Evolutionary conservation across 106 monocot genomes (phyloP).

Genomic region (Apostasia shenzhenica): DNA sequence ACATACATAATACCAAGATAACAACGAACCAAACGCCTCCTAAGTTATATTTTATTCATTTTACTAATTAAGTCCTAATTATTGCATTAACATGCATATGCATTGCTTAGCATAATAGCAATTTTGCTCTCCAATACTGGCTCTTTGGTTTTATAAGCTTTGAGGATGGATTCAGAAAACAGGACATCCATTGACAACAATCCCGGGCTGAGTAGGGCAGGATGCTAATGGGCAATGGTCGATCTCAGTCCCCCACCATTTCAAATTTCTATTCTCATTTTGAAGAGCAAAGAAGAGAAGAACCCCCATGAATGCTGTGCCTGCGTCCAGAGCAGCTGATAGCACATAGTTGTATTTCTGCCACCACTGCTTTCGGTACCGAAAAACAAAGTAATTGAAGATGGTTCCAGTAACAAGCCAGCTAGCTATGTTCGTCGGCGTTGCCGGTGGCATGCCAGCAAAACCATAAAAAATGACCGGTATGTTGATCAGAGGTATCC

Average conservation of each 20-base stretch:
- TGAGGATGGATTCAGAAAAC: constrained; percentile 24
- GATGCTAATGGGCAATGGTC: constrained; percentile 85
- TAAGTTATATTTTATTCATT: too few species aligned
- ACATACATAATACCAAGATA: too few species aligned
- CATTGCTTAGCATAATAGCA: too few species aligned
- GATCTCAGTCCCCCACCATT: constrained; percentile 76
- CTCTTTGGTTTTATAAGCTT: too few species aligned
- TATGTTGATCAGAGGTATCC: constrained; percentile 80
- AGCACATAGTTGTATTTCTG: constrained; percentile 84
- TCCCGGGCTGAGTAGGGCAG: constrained; percentile 71
- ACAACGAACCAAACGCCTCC: too few species aligned
- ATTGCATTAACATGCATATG: too few species aligned
- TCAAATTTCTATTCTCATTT: constrained; percentile 40
- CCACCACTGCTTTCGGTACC: constrained; percentile 74
- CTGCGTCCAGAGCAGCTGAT: constrained; percentile 78
- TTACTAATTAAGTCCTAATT: too few species aligned
- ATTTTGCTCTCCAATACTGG: too few species aligned
- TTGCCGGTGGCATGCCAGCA: constrained; percentile 90
- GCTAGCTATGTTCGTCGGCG: constrained; percentile 88
- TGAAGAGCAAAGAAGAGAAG: constrained; percentile 74
- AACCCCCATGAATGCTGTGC: constrained; percentile 89
- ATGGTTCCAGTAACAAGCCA: constrained; percentile 76
- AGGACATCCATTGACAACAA: constrained; percentile 60
- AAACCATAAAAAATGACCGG: constrained; percentile 88
- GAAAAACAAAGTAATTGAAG: constrained; percentile 84